A percentile compares a stretch with the other conserved stretches of the same genome.
Evolutionary conservation across 257 asterid species (phyloP).

Genomic region (Rehmannia glutinosa): DNA sequence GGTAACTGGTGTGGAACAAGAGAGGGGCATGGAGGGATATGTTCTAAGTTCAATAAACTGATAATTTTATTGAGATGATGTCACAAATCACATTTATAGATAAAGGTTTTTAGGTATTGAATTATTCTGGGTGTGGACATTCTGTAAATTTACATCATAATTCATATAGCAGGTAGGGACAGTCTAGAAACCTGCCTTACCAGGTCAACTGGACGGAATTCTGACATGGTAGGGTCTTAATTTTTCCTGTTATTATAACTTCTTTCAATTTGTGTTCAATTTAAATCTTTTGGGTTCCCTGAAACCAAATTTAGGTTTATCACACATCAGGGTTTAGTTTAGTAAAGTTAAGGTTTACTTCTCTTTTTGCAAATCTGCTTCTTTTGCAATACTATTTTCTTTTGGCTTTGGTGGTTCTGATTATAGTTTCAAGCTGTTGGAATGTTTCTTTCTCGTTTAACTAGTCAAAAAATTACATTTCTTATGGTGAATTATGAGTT

Average conservation of each 20-base stretch:
- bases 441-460: neutral
- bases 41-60: neutral
- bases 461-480: neutral
- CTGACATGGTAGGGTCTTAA: slow-evolving; percentile 1
- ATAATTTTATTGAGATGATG: neutral
- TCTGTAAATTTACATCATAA: neutral
- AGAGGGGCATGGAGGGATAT: neutral
- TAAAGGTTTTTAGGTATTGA: neutral
- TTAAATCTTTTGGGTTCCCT: neutral
- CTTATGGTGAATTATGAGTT: neutral
- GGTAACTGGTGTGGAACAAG: neutral
- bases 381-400: neutral
- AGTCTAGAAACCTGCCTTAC: neutral
- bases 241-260: neutral
- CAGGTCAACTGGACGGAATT: neutral
- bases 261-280: neutral
- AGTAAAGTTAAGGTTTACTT: neutral
- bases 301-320: neutral
- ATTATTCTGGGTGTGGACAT: neutral
- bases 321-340: neutral
- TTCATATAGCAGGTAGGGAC: neutral
- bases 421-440: neutral
- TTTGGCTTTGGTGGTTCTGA: neutral
- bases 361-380: neutral
- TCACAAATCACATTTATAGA: neutral